A percentile compares a stretch with the other conserved stretches of the same genome.
These are phyloP conservation scores for Edaphochlamys debaryana DNA, from an alignment of 139 green algal genomes.

Conservation along the genomic window DNA sequence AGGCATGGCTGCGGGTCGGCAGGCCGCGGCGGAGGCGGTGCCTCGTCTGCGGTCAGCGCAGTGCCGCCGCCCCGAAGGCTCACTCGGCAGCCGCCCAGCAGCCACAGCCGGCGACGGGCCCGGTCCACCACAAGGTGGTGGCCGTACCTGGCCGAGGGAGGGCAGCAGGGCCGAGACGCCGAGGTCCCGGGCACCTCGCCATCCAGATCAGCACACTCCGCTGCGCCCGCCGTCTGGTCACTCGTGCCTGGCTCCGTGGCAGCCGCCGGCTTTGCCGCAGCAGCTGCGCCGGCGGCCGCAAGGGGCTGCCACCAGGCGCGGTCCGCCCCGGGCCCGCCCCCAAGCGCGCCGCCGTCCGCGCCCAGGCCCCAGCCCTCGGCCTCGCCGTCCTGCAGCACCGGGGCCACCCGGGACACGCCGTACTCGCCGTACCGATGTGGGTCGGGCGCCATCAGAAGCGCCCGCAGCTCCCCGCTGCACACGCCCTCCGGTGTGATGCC, in stretches of 20 bases:
- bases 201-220: too few species aligned
- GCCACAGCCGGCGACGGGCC: not conserved
- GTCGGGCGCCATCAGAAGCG: not conserved
- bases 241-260: too few species aligned
- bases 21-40: not conserved
- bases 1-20: conserved; percentile 16
- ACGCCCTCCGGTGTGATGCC: not conserved
- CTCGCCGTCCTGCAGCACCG: not conserved
- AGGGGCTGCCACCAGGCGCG: not conserved
- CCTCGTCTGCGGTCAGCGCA: not conserved
- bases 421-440: not conserved
- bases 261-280: too few species aligned
- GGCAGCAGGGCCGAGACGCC: conserved; percentile 5
- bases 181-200: too few species aligned
- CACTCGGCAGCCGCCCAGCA: not conserved
- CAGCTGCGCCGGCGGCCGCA: too few species aligned
- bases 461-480: not conserved
- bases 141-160: not conserved
- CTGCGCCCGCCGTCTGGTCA: too few species aligned
- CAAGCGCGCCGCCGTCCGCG: not conserved
- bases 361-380: not conserved
- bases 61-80: too few species aligned
- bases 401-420: not conserved
- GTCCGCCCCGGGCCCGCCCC: too few species aligned
- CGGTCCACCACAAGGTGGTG: conserved; percentile 21